Evolutionary conservation across 1,139 yeast species (phyloP), one percentile per base, ranked within the genome.

Genomic region (Oligophagozyma castellii): DNA sequence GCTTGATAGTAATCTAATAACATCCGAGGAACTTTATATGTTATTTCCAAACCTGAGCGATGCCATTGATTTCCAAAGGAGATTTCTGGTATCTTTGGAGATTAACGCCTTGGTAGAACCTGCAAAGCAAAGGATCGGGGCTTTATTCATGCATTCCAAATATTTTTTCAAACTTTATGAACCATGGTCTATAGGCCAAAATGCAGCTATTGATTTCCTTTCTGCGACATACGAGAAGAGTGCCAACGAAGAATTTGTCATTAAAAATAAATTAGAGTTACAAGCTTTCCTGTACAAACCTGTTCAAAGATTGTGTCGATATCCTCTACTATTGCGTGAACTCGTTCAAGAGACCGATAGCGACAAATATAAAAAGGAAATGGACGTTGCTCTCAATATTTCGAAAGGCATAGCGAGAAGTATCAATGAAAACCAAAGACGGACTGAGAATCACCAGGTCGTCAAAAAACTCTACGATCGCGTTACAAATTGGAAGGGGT

Each of bases 401-500:
- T 63, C 77, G 22, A 73, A 69, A 40, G 70, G 67, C 31, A 75
- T 86, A 40, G 94, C 95, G n/a, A 68, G 70, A 40, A 74, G 73
- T 44, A 92, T 89, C 21, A 89, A 89, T 56, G 98, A 89, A 53
- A 86, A 94, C 8, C 95, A 86, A 57, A 70, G 99, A 55, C 65
- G 84, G 40, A 77, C 93, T 1, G 98, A 89, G 51, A 92, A 89
- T 53, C 70, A 74, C 26, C 79, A 74, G 35, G 67, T 72, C 27
- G 63, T 80, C 27, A 72, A 70, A 40, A 78, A 75, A 32, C 62
- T 89, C 26, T 65, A 68, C 31, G 79, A 72, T 23, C 66, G 89
- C 35, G 92, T 86, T 8, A 63, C 67, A 23, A 93, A 86, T 54
- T 89, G 98, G 98, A 71, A 86, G 43, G 96, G 95, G n/a, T 86